These are phyloP conservation scores for Stemphylium lycopersici DNA, from an alignment of 2,329 filamentous ascomycete genomes.

Conservation along the genomic window DNA sequence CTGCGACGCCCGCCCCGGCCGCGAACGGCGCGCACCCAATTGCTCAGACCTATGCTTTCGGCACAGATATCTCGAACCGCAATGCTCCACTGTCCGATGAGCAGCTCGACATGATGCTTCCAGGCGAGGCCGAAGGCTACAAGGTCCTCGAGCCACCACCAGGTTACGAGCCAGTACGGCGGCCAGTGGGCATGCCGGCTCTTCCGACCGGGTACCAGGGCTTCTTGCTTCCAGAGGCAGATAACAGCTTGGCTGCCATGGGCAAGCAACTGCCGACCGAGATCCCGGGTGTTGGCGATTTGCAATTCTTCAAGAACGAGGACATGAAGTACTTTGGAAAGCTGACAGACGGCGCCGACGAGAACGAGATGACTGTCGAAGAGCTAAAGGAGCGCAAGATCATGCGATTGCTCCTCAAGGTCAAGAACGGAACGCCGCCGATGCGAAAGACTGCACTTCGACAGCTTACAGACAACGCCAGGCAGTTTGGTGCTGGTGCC, in stretches of 20 bases:
- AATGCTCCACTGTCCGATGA: slow-evolving; percentile 89
- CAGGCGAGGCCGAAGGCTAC: slow-evolving; percentile 87
- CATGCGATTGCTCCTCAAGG: slow-evolving; percentile 93
- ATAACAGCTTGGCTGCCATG: slow-evolving; percentile 74
- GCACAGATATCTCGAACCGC: slow-evolving; percentile 78
- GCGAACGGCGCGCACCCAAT: slow-evolving; percentile 30
- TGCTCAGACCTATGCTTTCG: slow-evolving; percentile 68
- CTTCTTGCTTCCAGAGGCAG: slow-evolving; percentile 97
- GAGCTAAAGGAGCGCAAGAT: slow-evolving; percentile 98
- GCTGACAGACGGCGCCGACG: slow-evolving; percentile 90
- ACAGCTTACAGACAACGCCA: slow-evolving; percentile 96
- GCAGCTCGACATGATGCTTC: slow-evolving; percentile 89
- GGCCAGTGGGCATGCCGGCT: slow-evolving; percentile 75
- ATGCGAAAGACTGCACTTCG: slow-evolving; percentile 98
- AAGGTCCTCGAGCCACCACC: slow-evolving; percentile 89
- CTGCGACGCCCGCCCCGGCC: slow-evolving; percentile 31
- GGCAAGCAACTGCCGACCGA: slow-evolving; percentile 93
- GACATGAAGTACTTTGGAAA: slow-evolving; percentile 99
- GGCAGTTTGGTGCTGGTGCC: slow-evolving; percentile 90
- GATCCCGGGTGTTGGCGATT: slow-evolving; percentile 91
- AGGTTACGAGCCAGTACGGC: slow-evolving; percentile 82
- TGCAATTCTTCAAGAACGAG: slow-evolving; percentile 98
- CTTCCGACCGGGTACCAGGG: slow-evolving; percentile 72
- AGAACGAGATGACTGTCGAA: slow-evolving; percentile 89
- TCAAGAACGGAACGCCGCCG: slow-evolving; percentile 98